A percentile compares a stretch with the other conserved stretches of the same genome.
Conservation (phyloP, 176 grass and related monocot species). For the Raddia guianensis region DNA sequence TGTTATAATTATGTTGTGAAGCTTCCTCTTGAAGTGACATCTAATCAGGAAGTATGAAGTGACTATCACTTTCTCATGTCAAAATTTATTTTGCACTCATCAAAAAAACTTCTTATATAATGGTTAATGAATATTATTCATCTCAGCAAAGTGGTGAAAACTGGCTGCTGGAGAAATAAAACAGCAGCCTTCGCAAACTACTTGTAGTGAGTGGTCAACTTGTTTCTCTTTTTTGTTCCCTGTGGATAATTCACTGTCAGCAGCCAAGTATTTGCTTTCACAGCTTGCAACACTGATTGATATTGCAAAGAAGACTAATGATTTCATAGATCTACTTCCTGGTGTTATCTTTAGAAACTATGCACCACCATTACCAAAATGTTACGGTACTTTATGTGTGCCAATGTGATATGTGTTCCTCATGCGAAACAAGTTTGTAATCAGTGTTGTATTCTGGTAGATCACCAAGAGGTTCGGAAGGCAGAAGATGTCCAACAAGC, state of each 20-base stretch:
- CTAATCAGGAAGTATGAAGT: slow-evolving; percentile 25
- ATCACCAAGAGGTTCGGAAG: slow-evolving; percentile 10
- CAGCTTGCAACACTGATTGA: neutral
- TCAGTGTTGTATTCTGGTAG: slow-evolving; percentile 25
- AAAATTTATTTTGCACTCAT: neutral
- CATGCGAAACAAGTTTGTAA: slow-evolving; percentile 24
- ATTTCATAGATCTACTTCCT: slow-evolving; percentile 17
- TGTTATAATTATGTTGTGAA: neutral
- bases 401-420: neutral
- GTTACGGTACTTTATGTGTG: neutral
- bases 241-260: neutral
- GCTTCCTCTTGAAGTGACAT: neutral
- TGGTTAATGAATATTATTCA: slow-evolving; percentile 3
- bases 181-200: neutral
- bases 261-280: neutral
- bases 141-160: neutral
- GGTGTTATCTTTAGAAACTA: slow-evolving; percentile 7
- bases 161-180: slow-evolving; percentile 22
- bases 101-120: neutral
- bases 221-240: neutral
- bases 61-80: neutral
- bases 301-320: neutral
- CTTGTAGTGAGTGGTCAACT: neutral
- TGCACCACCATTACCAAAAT: slow-evolving; percentile 6
- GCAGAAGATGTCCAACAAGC: slow-evolving; percentile 28